A percentile compares a stretch with the other conserved stretches of the same genome.
Conservation (phyloP, 345 rosid genomes). For the Gossypium stocksii region DNA sequence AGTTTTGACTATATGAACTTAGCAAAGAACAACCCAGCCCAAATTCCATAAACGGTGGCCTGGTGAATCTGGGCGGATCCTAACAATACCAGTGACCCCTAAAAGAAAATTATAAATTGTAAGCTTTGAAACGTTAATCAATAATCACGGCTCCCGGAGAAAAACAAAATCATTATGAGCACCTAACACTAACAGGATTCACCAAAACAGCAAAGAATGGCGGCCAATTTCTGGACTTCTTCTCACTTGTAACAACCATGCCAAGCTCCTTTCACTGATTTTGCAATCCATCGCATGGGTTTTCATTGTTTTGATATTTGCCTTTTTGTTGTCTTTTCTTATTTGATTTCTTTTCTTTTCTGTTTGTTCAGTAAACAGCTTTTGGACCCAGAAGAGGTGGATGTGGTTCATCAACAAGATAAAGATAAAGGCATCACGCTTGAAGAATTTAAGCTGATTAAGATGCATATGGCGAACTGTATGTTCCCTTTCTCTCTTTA, state of each 20-base stretch:
- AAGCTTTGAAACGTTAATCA: not conserved
- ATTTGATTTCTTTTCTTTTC: not conserved
- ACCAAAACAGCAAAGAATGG: conserved; percentile 34
- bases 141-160: not conserved
- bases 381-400: conserved; percentile 76
- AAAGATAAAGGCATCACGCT: conserved; percentile 74
- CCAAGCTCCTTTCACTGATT: not conserved
- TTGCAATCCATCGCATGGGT: not conserved
- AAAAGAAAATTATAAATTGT: not conserved
- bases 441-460: conserved; percentile 86
- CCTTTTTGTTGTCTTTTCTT: not conserved
- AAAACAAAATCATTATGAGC: not conserved
- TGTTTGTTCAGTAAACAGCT: conserved; percentile 65
- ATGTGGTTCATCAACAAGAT: conserved; percentile 65
- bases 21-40: not conserved
- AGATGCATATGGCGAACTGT: conserved; percentile 83
- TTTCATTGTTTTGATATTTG: not conserved
- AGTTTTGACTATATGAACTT: too few species aligned
- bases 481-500: conserved; percentile 11
- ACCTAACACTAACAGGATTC: not conserved
- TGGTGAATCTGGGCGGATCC: not conserved
- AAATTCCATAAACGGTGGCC: not conserved
- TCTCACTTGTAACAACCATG: conserved; percentile 53
- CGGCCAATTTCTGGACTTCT: conserved; percentile 96
- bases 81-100: not conserved